Base-by-base conservation (phyloP, 192 early-diverging fungal genomes). In the Coemansia sp. region DNA sequence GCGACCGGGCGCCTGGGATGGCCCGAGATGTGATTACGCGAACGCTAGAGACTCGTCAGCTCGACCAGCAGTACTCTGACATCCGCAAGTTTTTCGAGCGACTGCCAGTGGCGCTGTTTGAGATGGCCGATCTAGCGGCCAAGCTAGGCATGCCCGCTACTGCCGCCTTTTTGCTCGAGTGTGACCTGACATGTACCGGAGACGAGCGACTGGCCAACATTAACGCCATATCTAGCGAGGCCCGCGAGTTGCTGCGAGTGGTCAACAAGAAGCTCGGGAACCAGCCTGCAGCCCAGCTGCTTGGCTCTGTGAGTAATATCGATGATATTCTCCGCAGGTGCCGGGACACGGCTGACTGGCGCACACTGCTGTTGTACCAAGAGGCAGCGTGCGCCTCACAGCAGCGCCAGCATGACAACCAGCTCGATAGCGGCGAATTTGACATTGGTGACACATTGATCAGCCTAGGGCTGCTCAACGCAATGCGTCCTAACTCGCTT, bases 71-170 rank as follows among this genome's bases (percentile, higher is more conserved):
- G 18, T 84, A 70, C 60, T 61, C 76, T 15, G 81, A 84, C 46
- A 73, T 84, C 18, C 81, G 81, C 62, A 68, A 70, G 55, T 84
- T 84, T 38, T 70, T 79, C 39, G 29, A 6, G 3, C 60, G 58
- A 29, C 72, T 84, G 12, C 81, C 81, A 3, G 11, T 84, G 46
- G 73, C 76, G 9, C 68, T 84, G 40, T 84, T 84, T 71, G 81
- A 84, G 49, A 60, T 79, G 44, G 81, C 81, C 9, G 71, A 78
- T 61, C 41, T 84, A 27, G 81, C 81, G 12, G 66, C 68, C 2
- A 67, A 66, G 39, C 68, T 84, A 13, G 73, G 62, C 11, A 75
- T 75, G 76, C 71, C 65, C 12, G 77, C 76, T 34, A 75, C 77
- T 3, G 69, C 81, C 0, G 77, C 74, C 38, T 79, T 84, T 27